Conservation (phyloP, 2,329 filamentous ascomycete species). For the Rhynchosporium agropyri region DNA sequence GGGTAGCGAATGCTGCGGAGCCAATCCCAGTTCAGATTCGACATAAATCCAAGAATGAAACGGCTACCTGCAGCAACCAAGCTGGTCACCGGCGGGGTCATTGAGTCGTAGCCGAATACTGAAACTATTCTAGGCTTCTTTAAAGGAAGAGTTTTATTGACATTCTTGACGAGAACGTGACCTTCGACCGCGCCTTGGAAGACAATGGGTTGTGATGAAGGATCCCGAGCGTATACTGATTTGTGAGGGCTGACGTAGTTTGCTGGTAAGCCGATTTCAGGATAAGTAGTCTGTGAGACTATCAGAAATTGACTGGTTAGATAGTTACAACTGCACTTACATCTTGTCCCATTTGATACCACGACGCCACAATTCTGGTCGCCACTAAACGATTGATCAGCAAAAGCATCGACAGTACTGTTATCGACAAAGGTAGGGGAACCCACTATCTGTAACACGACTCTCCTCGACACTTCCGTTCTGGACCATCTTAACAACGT, state of each 20-base stretch:
- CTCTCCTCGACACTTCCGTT: no score
- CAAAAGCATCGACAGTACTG: no score
- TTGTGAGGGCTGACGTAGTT: slow-evolving; percentile 54
- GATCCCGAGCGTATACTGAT: slow-evolving; percentile 58
- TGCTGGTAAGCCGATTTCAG: slow-evolving; percentile 53
- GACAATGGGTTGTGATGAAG: slow-evolving; percentile 42
- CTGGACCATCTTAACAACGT: no score
- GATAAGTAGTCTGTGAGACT: slow-evolving; percentile 34
- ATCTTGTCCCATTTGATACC: slow-evolving; percentile 63
- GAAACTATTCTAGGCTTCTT: slow-evolving; percentile 53
- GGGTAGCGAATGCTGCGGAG: no score
- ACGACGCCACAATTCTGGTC: slow-evolving; percentile 53
- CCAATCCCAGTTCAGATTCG: no score
- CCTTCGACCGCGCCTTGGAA: slow-evolving; percentile 63
- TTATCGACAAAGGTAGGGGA: no score
- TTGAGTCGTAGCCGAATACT: slow-evolving; percentile 62
- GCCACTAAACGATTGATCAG: slow-evolving; percentile 31
- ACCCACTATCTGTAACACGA: no score
- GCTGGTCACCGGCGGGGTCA: background rate
- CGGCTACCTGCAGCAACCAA: slow-evolving; percentile 47
- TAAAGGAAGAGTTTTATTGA: slow-evolving; percentile 52
- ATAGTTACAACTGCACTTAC: no score
- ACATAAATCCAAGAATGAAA: no score
- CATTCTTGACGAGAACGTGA: slow-evolving; percentile 67
- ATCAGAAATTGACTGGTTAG: no score